Base-by-base conservation (phyloP, 2,329 filamentous ascomycete genomes). In the Arthrinium phaeospermum region DNA sequence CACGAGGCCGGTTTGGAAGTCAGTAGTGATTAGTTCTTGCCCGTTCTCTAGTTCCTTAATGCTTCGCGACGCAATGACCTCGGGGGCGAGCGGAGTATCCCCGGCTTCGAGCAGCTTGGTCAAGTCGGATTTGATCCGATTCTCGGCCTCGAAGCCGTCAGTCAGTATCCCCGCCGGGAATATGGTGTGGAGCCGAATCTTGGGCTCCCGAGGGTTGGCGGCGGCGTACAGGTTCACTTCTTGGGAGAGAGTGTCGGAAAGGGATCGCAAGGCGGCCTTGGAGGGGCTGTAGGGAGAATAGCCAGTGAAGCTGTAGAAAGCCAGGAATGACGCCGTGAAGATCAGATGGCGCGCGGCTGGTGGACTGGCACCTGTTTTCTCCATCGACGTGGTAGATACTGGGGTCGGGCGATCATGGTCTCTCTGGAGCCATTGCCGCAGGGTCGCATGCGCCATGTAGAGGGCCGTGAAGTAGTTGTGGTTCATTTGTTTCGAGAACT, bases 201-300 rank as follows among this genome's bases (percentile, higher is more conserved):
- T 73, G 0, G 80, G 80, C 30, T 76, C 69, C 5, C 67, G 57
- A 0, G 81, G 80, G 37, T 79, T 70, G 1, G 79, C 77, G 1
- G 77, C 78, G 1, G 77, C 78, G 68, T 83, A 83, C 27, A 83
- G 77, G 41, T 82, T 79, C 75, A 79, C 77, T 81, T 94, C 92
- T 72, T 91, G 89, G 30, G 88, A 89, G 4, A 94, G 83, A 0
- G 87, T 86, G 77, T 94, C 92, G 37, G 89, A 88, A 3, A 94
- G 84, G 19, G 88, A 87, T 47, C 91, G 88, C 74, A 94, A 85
- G 19, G 92, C 92, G 2, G 91, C 88, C 81, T 94, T 94, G 34
- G 89, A 84, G 5, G 91, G 91, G 0, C 88, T 85, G 78, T 94
- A 94, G 0, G 91, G 86, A 0, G 84, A 82, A 77, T 93, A 94